Evolutionary conservation across 805 yeast genomes (phyloP), one percentile per base, ranked within the genome.

Genomic region (Kazachstania taianensis): DNA sequence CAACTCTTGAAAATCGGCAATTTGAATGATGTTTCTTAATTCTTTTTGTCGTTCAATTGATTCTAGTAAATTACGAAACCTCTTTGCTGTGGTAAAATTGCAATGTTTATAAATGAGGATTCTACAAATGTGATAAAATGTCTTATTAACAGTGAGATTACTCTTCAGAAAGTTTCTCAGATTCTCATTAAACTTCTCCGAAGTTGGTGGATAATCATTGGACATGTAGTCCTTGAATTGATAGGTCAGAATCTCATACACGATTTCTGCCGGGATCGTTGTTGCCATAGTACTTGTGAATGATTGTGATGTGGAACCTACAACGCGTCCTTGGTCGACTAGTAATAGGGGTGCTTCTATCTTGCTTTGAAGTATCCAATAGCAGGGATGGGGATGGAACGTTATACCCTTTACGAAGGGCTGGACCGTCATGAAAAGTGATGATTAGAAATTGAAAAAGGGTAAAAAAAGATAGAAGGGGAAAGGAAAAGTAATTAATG

Each of bases 1-100:
- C 57, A 86, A 80, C 46, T 82, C 89, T 50, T 82, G 81, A 49
- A 86, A 87, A 61, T 86, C 96, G 47, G 87, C 70, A 35, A 78
- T 75, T 46, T 77, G 75, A 15, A 83, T 89, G 25, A 49, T 43
- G 41, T 67, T 71, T 13, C 80, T 78, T 32, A 78, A 59, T 29
- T 64, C 59, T 2, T 65, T 61, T 35, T 64, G 62, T n/a, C 58
- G 49, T 30, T 65, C 58, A 25, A 78, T 56, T 41, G 82, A 71
- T 39, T 60, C 66, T 30, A 83, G 64, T 46, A 86, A 79, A 47
- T 69, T 73, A 54, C 79, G 82, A 49, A 85, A 85, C 8, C 86
- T 69, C 39, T 76, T 81, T 5, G 95, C 89, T 28, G 92, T 73
- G 41, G 83, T 78, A 60, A 85, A 81, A 34, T 73, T 71, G 42